These are phyloP conservation scores for Solanum ossicruentum DNA, from an alignment of 257 asterid species.

Conservation along the genomic window DNA sequence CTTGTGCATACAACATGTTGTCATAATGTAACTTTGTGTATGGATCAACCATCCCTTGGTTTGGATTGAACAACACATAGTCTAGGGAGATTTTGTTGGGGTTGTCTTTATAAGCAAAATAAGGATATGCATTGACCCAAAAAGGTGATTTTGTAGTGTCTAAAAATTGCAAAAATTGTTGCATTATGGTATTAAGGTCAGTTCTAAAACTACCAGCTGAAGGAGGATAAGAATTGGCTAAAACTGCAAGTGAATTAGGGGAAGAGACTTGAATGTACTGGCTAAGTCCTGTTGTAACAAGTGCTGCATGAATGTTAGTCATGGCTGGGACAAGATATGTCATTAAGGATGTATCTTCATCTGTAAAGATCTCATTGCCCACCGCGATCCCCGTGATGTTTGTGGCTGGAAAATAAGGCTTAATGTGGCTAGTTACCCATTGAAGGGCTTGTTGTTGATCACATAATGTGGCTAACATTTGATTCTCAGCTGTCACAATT, in stretches of 20 bases:
- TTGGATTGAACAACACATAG: constrained; percentile 58
- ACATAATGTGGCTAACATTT: constrained; percentile 27
- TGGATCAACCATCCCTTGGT: constrained; percentile 59
- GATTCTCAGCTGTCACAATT: constrained; percentile 67
- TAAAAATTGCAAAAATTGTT: constrained; percentile 46
- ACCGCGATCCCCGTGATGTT: constrained; percentile 73
- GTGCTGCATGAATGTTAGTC: constrained; percentile 56
- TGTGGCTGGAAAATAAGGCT: constrained; percentile 61
- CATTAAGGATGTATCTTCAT: constrained; percentile 41
- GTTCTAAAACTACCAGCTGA: constrained; percentile 58
- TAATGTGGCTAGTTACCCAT: constrained; percentile 55
- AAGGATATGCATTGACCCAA: constrained; percentile 90
- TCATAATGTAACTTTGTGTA: constrained; percentile 49
- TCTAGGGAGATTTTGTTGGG: constrained; percentile 47
- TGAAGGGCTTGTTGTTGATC: constrained; percentile 50
- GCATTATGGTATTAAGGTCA: constrained; percentile 41
- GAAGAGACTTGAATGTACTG: constrained; percentile 60
- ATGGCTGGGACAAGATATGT: constrained; percentile 62
- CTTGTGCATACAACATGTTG: constrained; percentile 88
- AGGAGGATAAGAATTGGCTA: constrained; percentile 68
- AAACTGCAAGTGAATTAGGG: constrained; percentile 53
- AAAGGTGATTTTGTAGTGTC: constrained; percentile 54
- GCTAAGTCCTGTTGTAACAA: constrained; percentile 33
- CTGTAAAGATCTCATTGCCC: constrained; percentile 75
- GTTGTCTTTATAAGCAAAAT: constrained; percentile 70